Base-by-base conservation (phyloP, 306 rosid genomes). In the Ammopiptanthus mongolicus region DNA sequence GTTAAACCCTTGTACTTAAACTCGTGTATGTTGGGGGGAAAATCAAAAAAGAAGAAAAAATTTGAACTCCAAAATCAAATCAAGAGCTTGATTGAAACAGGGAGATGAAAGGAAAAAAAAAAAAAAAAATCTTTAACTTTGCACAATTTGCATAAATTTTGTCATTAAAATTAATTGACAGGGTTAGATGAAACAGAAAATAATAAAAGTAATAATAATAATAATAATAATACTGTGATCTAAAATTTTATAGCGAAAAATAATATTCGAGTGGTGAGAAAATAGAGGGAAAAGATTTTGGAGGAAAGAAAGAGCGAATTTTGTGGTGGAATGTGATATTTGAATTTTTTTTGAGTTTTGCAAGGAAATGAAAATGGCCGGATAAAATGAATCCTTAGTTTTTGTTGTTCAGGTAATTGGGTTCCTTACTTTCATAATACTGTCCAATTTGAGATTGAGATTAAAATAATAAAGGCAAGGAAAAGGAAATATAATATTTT, bases 331-430 rank as follows among this genome's bases (percentile, higher is more conserved):
- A 50, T 58, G 28, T 68, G 86, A 65, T 73, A 76, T 84, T 56
- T 64, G 85, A 71, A 78, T 73, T 57, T 72, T 78, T 69, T 78
- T 81, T 53, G 83, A 78, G 81, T 84, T 87, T 81, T 46, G 62
- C 50, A 75, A 5, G 73, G 83, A 79, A 87, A 58, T 79, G 89
- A 84, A 88, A 87, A 73, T 81, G 85, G 37, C 41, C 11, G 85
- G 86, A 89, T 87, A 83, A 87, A 82, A 85, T 80, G 89, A 83
- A n/a, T n/a, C n/a, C n/a, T n/a, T n/a, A n/a, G n/a, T n/a, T 64
- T 75, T 51, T 31, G 89, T 80, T 80, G n/a, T 82, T 83, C 36
- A 31, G 88, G 87, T 87, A 87, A 87, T 86, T 87, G 86, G 88
- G 80, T 76, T 86, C 86, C 88, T 82, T 86, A 88, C 91, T 88